These are phyloP conservation scores for Acanthamoeba castellanii DNA, from an alignment of 208 protist species.

Conservation along the genomic window DNA sequence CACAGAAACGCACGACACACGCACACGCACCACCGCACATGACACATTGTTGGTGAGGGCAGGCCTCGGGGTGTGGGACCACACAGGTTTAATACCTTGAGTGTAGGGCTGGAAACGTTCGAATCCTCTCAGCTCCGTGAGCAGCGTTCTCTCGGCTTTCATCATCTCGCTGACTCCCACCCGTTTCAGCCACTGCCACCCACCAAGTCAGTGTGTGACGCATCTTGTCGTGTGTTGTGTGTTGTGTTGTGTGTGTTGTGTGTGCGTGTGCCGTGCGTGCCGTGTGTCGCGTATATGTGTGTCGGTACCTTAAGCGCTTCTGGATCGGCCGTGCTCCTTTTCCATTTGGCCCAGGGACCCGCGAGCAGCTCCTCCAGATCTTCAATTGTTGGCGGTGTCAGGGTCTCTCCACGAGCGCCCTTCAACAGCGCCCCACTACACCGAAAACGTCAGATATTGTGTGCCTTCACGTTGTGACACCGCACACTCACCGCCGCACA, in stretches of 20 bases:
- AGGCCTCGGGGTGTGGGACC: no score
- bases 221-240: no score
- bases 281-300: neutral
- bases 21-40: no score
- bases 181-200: neutral
- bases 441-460: neutral
- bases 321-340: neutral
- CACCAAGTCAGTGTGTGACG: neutral
- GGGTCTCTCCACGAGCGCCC: neutral
- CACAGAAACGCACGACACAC: no score
- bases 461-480: no score
- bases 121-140: conserved; percentile 49
- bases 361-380: conserved; percentile 23
- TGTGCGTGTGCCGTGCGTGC: no score
- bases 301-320: neutral
- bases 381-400: conserved; percentile 4
- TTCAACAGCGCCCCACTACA: neutral
- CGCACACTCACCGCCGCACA: no score
- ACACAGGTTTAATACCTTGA: no score
- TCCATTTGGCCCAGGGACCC: conserved; percentile 46
- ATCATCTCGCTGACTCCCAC: neutral
- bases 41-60: no score
- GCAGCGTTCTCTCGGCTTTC: neutral
- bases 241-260: no score
- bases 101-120: conserved; percentile 34